Conservation (phyloP, 129 eudicot genomes). For the Helianthus tuberosus region DNA sequence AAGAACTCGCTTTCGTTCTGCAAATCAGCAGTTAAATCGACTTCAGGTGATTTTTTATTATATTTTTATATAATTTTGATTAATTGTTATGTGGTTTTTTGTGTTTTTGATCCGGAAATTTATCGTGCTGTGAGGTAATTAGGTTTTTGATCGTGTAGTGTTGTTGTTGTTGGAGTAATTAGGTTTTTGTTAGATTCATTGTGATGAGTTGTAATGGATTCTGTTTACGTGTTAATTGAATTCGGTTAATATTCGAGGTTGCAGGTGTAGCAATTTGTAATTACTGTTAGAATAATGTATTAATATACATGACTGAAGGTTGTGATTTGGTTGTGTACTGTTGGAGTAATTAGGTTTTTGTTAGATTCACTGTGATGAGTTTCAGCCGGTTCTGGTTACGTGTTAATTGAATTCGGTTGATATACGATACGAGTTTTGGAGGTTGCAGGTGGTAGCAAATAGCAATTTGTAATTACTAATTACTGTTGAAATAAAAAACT, state of each 20-base stretch:
- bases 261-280: neutral
- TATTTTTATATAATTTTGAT: neutral
- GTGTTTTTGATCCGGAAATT: neutral
- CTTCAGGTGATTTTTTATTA: slow-evolving; percentile 23
- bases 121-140: slow-evolving; percentile 8
- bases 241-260: slow-evolving; percentile 6
- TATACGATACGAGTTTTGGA: neutral
- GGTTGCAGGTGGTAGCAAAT: neutral
- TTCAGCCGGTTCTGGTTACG: slow-evolving; percentile 1
- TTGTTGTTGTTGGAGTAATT: slow-evolving; percentile 13
- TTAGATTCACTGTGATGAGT: slow-evolving; percentile 1
- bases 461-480: neutral
- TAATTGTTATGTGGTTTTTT: neutral
- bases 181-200: neutral
- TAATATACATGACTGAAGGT: neutral
- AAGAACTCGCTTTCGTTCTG: slow-evolving; percentile 25
- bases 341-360: slow-evolving; percentile 14
- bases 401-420: slow-evolving; percentile 7
- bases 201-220: neutral
- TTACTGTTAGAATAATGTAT: neutral
- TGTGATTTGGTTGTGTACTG: slow-evolving; percentile 11
- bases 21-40: slow-evolving; percentile 37
- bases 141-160: neutral
- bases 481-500: neutral
- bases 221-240: slow-evolving; percentile 1